These are phyloP conservation scores for Vitrella brassicaformis DNA, from an alignment of 73 alveolate genomes.

Conservation along the genomic window DNA sequence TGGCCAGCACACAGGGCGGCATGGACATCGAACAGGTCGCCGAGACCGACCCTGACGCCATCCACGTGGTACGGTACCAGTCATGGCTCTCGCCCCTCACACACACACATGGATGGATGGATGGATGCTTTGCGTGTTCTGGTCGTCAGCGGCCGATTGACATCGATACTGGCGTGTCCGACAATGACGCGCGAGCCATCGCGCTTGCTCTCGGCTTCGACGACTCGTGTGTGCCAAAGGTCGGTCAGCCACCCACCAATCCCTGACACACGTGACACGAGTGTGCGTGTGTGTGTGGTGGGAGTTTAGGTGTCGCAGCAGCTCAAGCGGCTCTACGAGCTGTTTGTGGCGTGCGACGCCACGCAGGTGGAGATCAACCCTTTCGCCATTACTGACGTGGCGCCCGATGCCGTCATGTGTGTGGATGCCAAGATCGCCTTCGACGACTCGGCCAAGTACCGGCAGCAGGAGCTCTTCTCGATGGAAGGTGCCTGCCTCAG, in stretches of 20 bases:
- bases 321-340: constrained; percentile 38
- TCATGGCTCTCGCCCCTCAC: too few species aligned
- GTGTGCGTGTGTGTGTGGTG: too few species aligned
- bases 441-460: constrained; percentile 75
- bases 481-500: constrained; percentile 42
- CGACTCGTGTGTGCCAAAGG: constrained; percentile 14
- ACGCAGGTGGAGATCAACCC: constrained; percentile 46
- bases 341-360: constrained; percentile 51
- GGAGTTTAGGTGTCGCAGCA: constrained; percentile 42
- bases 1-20: constrained; percentile 56
- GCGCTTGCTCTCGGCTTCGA: constrained; percentile 29
- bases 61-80: constrained; percentile 19
- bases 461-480: constrained; percentile 58
- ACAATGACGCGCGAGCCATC: constrained; percentile 45
- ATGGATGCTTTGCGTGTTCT: too few species aligned
- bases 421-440: constrained; percentile 41
- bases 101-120: too few species aligned
- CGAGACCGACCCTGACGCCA: constrained; percentile 55
- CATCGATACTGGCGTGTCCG: constrained; percentile 45
- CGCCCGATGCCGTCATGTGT: constrained; percentile 12
- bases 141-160: constrained; percentile 40
- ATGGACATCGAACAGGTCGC: constrained; percentile 70
- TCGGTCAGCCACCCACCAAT: too few species aligned
- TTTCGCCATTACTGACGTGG: constrained; percentile 16
- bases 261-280: too few species aligned